These are phyloP conservation scores for Nemania diffusa DNA, from an alignment of 2,329 filamentous ascomycete genomes.

Conservation along the genomic window DNA sequence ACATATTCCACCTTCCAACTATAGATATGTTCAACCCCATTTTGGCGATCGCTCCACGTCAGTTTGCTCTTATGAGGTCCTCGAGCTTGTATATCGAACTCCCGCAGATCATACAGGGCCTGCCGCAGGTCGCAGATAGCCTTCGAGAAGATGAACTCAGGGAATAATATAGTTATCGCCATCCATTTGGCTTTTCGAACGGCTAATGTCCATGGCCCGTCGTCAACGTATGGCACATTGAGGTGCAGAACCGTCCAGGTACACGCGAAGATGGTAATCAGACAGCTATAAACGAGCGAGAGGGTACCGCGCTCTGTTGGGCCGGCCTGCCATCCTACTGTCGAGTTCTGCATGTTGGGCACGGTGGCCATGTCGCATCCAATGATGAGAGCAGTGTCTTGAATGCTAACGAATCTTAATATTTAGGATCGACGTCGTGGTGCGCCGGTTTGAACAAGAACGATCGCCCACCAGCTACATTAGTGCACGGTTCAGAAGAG, in stretches of 20 bases:
- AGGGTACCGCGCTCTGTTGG: conserved; percentile 3
- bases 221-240: not conserved
- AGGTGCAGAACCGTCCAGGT: conserved; percentile 13
- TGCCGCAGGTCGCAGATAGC: conserved; percentile 3
- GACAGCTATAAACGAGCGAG: conserved; percentile 3
- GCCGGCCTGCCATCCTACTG: conserved; percentile 1
- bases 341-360: not conserved
- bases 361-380: too few relatives aligned
- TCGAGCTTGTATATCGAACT: not conserved
- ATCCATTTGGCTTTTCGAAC: conserved; percentile 11
- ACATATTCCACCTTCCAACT: not conserved
- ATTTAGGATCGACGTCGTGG: too few relatives aligned
- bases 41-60: not conserved
- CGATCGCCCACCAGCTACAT: too few relatives aligned
- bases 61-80: not conserved
- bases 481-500: too few relatives aligned
- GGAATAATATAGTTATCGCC: conserved; percentile 1
- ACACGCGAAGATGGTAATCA: conserved; percentile 8
- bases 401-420: too few relatives aligned
- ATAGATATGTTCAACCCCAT: not conserved
- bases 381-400: too few relatives aligned
- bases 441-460: too few relatives aligned
- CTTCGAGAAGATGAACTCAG: conserved; percentile 6
- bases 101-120: not conserved
- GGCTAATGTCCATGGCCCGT: not conserved